Base-by-base conservation (phyloP, 2,329 filamentous ascomycete species). In the Cladosporium austrohemisphaericum region DNA sequence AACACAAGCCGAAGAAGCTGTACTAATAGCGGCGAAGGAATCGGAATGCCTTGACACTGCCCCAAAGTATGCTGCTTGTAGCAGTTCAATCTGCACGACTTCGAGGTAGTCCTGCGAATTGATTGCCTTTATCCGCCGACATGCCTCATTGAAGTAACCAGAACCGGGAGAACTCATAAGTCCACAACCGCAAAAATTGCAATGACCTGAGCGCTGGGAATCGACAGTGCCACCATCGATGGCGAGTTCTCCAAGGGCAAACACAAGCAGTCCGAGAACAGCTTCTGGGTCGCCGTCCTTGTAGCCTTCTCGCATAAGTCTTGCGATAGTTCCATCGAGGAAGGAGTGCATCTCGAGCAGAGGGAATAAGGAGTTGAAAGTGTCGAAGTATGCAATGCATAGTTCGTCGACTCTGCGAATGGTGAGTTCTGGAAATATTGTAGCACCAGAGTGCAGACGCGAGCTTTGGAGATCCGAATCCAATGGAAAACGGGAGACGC, bases 141-240 rank as follows among this genome's bases (percentile, higher is more conserved):
- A 28, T 28, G 25, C 25, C 25, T 28, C 25, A 28, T 28, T 28
- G 25, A 28, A 28, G 25, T 28, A 28, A 28, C 25, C 25, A 28
- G 25, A 28, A 28, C 25, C 25, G 25, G 25, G 25, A 28, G 6
- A 11, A 28, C 25, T 11, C 25, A 28, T 28, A 28, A 28, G 6
- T 28, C 25, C 25, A 28, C 25, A 28, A 28, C 40, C 40, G 40
- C 40, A 43, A 20, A 11, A 43, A 31, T 31, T 43, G 40, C 40
- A 43, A 20, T 43, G 40, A 16, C 40, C 40, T 13, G 20, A 28
- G 10, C 25, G 40, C n/a, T 43, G 11, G 23, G 40, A 49, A n/a
- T 25, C 48, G 47, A 26, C 25, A 28, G 6, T 28, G 25, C 25
- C 25, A 28, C 25, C 25, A 28, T 28, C 25, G 25, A 28, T 28